Conservation (phyloP, 164 flowering plant genomes). For the Echeveria elegans region DNA sequence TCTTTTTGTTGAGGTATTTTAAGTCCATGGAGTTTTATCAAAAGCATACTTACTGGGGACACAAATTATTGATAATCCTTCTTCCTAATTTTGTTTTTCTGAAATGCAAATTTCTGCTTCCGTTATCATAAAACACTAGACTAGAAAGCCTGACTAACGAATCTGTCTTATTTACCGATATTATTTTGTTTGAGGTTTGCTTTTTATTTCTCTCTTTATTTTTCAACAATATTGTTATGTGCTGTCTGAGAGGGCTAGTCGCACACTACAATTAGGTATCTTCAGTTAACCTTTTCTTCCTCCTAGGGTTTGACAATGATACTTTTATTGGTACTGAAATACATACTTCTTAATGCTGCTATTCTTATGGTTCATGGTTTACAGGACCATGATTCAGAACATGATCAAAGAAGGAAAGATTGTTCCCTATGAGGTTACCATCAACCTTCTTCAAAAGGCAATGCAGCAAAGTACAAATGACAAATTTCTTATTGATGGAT, state of each 20-base stretch:
- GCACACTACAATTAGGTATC: too few species aligned
- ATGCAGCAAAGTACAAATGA: not conserved
- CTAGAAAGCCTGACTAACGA: not conserved
- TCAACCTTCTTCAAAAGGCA: slow-evolving; percentile 3
- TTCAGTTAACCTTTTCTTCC: too few species aligned
- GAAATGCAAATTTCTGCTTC: not conserved
- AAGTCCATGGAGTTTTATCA: not conserved
- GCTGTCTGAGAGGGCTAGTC: not conserved
- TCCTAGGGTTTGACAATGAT: too few species aligned
- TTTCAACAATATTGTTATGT: too few species aligned
- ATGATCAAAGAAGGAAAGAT: slow-evolving; percentile 7
- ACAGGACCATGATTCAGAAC: slow-evolving; percentile 7
- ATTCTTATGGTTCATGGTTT: not conserved
- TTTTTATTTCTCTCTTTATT: not conserved
- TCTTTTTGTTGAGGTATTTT: not conserved
- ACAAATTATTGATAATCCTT: not conserved
- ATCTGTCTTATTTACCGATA: not conserved
- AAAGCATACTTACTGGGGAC: not conserved
- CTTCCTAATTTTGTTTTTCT: not conserved
- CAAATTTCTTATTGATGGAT: slow-evolving; percentile 3
- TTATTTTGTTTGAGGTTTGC: not conserved
- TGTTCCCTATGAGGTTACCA: slow-evolving; percentile 6
- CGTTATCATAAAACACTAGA: not conserved
- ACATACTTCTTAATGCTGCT: not conserved
- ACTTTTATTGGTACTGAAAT: too few species aligned